These are phyloP conservation scores for Cucumis melo DNA, from an alignment of 306 rosid species.

Conservation along the genomic window DNA sequence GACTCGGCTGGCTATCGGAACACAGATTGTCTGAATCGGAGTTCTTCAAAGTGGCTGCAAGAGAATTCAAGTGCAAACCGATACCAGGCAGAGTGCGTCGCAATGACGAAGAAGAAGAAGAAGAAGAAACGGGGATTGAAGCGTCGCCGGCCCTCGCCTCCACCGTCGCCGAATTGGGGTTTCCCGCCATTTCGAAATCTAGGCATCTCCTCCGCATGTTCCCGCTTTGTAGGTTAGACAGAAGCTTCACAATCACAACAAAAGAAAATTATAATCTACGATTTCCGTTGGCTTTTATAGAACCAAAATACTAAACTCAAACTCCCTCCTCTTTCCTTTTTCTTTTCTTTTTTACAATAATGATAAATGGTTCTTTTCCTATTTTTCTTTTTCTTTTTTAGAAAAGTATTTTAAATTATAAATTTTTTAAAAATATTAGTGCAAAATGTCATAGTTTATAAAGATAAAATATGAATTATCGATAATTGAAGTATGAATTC, in stretches of 20 bases:
- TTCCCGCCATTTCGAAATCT: slow-evolving; percentile 64
- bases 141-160: slow-evolving; percentile 20
- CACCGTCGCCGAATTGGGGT: slow-evolving; percentile 25
- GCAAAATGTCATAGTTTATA: too few relatives aligned
- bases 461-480: too few relatives aligned
- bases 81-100: slow-evolving; percentile 52
- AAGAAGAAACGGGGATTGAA: slow-evolving; percentile 25
- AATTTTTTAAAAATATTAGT: too few relatives aligned
- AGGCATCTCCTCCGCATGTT: slow-evolving; percentile 60
- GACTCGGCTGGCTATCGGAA: slow-evolving; percentile 25
- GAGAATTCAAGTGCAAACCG: slow-evolving; percentile 71
- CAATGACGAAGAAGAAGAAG: slow-evolving; percentile 21
- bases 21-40: slow-evolving; percentile 22
- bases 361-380: too few relatives aligned
- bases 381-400: too few relatives aligned
- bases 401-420: too few relatives aligned
- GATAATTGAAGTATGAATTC: too few relatives aligned
- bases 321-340: too few relatives aligned
- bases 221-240: slow-evolving; percentile 39
- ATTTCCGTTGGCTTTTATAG: too few relatives aligned
- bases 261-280: too few relatives aligned
- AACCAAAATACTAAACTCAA: too few relatives aligned
- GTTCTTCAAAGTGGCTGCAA: slow-evolving; percentile 31
- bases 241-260: slow-evolving; percentile 21
- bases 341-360: too few relatives aligned